Evolutionary conservation across 306 rosid genomes (phyloP), one percentile per base, ranked within the genome.

Genomic region (Glycine soja): DNA sequence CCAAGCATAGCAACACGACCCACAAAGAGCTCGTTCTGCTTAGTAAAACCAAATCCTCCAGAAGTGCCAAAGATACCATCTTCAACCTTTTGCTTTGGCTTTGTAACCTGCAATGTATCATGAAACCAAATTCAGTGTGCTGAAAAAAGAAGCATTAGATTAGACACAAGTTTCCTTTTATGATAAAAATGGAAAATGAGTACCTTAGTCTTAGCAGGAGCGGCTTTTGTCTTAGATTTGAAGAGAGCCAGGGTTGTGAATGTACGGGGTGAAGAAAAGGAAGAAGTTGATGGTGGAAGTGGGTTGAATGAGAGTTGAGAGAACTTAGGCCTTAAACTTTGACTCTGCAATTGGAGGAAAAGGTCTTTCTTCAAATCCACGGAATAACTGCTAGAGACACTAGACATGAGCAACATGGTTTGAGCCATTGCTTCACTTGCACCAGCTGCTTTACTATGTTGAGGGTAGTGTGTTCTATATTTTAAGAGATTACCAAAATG

Each of bases 1-100:
- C 99, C 99, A 47, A 95, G 48, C 99, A 95, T 95, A 46, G 98
- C 98, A 83, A 86, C 97, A 63, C 98, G 99, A 72, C 99, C 98
- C 16, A 95, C 99, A 30, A 95, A 95, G 72, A 95, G 98, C 86
- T 95, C 99, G 54, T 95, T 95, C 90, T 91, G 90, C 91, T 95
- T 95, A 0, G 99, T 95, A 77, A 95, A 95, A 40, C 98, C 99
- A 88, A 95, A 88, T 47, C 99, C 99, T 14, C 99, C 99, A 0
- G 99, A 95, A 74, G 99, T 95, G 14, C 99, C 99, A 79, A 95
- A 93, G 58, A 95, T 2, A 15, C 99, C 99, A 81, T 89, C 93
- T 86, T 95, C 99, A 81, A 93, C 98, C 91, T 90, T 93, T 15
- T 82, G 85, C 89, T 95, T 93, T 16, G 93, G 77, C 82, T 82